Base-by-base conservation (phyloP, 139 green algal genomes). In the Pedinophyceae sp. region DNA sequence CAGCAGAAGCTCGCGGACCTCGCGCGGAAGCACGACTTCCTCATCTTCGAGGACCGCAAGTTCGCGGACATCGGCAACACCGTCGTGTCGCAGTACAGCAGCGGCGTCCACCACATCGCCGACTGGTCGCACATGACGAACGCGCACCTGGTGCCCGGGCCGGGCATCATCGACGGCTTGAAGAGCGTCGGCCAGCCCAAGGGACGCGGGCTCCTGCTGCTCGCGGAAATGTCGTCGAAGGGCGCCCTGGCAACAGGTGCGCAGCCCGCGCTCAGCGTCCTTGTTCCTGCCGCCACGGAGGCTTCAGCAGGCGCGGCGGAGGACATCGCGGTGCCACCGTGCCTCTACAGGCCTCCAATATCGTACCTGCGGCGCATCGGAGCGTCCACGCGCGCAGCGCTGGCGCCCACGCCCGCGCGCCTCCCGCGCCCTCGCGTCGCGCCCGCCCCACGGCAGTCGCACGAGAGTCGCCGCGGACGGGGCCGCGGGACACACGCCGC, bases 1-100 rank as follows among this genome's bases (percentile, higher is more conserved):
- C 72, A 57, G 0, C 27, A 39, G 13, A 50, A 75, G 65, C 66
- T 87, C 38, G 57, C 54, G 22, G 65, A 60, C 27, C 58, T 97
- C 6, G 87, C 89, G 3, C 67, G 85, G 0, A 87, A 91, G 69
- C 89, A 97, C 64, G 79, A 97, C 67, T 98, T 98, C 64, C 46
- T 98, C 27, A 93, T 98, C 47, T 98, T 98, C 61, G 91, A 98
- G 76, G 91, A 98, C 71, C 80, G 91, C 58, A 98, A 98, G 73
- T 98, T 97, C 77, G 91, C 91, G 0, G 91, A 98, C 75, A 98
- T 98, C 50, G 91, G 91, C 62, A 97, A 97, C 82, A 98, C 91
- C 0, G 91, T 97, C 39, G 86, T 91, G 19, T 10, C n/a, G 50
- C 55, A 61, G 34, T 91, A 85, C 59, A 63, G 60, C 50, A 69